A percentile compares a stretch with the other conserved stretches of the same genome.
These are phyloP conservation scores for Periconia sp. DNA, from an alignment of 2,329 filamentous ascomycete species.

Conservation along the genomic window DNA sequence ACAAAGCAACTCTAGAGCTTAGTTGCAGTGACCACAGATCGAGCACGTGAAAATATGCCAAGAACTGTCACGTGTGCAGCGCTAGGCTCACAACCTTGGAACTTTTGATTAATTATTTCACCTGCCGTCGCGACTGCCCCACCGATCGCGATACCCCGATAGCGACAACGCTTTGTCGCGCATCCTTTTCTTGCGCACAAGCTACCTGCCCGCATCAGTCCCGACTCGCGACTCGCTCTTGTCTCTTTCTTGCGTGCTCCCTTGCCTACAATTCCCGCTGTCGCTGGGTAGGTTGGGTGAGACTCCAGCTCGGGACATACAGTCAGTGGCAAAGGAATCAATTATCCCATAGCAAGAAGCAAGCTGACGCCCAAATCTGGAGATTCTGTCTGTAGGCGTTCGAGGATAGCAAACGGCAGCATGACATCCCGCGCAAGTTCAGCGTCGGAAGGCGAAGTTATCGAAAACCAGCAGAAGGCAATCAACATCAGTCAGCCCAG, in stretches of 20 bases:
- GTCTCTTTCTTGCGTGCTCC: conserved; percentile 33
- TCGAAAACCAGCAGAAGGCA: conserved; percentile 40
- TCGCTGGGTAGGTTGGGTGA: conserved; percentile 27
- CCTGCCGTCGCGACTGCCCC: conserved; percentile 9
- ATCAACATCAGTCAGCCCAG: conserved; percentile 35
- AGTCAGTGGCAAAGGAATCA: conserved; percentile 46
- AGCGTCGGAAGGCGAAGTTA: conserved; percentile 38
- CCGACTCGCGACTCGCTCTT: conserved; percentile 24
- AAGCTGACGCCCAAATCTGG: conserved; percentile 35
- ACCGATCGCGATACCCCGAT: neutral
- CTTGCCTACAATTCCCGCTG: conserved; percentile 28
- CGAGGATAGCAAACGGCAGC: conserved; percentile 13
- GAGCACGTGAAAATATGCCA: neutral
- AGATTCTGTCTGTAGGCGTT: conserved; percentile 17
- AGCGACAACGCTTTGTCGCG: conserved; percentile 19
- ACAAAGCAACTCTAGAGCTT: too few relatives aligned
- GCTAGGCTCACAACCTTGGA: conserved; percentile 7
- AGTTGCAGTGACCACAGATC: too few relatives aligned
- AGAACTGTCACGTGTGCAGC: neutral
- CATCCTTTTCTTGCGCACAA: conserved; percentile 10
- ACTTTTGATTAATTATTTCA: conserved; percentile 7
- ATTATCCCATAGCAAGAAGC: conserved; percentile 31
- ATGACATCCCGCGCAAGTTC: conserved; percentile 36
- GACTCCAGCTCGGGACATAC: conserved; percentile 34
- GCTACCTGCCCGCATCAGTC: conserved; percentile 12